A percentile compares a stretch with the other conserved stretches of the same genome.
phyloP scores from a whole-genome alignment of 1,284 basidiomycete species.

The Heterobasidion irregulare region DNA sequence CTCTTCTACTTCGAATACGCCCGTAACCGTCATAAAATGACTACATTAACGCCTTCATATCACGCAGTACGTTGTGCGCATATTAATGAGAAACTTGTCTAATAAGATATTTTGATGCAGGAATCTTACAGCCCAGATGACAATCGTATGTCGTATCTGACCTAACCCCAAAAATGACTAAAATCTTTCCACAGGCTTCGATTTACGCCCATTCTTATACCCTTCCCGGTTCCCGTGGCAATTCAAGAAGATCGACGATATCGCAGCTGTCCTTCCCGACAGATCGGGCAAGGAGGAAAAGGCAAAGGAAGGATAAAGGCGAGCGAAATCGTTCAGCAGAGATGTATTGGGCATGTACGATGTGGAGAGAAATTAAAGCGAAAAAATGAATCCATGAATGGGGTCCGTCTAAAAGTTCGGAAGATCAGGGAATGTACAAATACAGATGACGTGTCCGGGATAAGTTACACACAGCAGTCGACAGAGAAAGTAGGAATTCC shows the following conservation, averaged over 20 bases:
- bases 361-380: neutral
- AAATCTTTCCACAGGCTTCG: slow-evolving; percentile 59
- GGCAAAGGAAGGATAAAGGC: slow-evolving; percentile 37
- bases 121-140: slow-evolving; percentile 96
- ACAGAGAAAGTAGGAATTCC: neutral
- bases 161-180: neutral
- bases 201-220: slow-evolving; percentile 94
- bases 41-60: slow-evolving; percentile 92
- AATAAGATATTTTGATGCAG: slow-evolving; percentile 27
- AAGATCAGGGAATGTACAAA: too few relatives aligned
- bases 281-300: slow-evolving; percentile 37
- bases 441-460: neutral
- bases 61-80: slow-evolving; percentile 65
- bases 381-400: neutral
- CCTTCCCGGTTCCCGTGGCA: slow-evolving; percentile 93
- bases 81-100: neutral
- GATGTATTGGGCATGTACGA: slow-evolving; percentile 1
- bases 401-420: too few relatives aligned
- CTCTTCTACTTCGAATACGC: slow-evolving; percentile 97
- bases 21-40: slow-evolving; percentile 98
- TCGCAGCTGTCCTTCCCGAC: slow-evolving; percentile 70
- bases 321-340: neutral
- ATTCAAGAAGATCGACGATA: slow-evolving; percentile 88
- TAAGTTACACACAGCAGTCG: neutral
- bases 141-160: slow-evolving; percentile 56